Conservation (phyloP, 2,329 filamentous ascomycete genomes). For the Aphanoascus verrucosus region DNA sequence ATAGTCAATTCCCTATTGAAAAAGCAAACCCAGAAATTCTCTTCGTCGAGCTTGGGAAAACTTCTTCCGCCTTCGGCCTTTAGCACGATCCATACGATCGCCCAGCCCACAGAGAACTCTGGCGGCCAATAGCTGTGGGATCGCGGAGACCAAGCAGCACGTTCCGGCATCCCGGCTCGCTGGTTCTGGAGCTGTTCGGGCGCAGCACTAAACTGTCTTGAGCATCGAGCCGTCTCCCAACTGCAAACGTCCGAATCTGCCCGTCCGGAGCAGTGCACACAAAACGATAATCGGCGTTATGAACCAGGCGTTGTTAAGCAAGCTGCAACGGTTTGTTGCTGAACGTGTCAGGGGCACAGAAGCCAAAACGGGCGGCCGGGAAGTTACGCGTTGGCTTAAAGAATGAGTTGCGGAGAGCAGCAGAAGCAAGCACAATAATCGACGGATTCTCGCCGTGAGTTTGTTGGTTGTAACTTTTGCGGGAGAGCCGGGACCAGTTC, state of each 20-base stretch:
- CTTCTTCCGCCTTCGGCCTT: background rate
- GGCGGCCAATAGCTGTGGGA: background rate
- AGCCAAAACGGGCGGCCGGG: too few relatives aligned
- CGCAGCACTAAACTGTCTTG: slow-evolving; percentile 7
- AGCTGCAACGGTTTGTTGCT: background rate
- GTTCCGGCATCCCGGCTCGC: slow-evolving; percentile 10
- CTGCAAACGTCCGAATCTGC: background rate
- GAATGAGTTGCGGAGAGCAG: too few relatives aligned
- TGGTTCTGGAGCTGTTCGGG: slow-evolving; percentile 9
- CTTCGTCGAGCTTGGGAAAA: background rate
- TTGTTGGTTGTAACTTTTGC: background rate
- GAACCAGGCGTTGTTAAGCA: too few relatives aligned
- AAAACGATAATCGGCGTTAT: background rate
- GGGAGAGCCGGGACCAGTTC: background rate
- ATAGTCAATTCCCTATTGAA: background rate
- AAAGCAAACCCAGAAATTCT: background rate
- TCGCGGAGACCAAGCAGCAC: slow-evolving; percentile 5
- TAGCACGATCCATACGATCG: background rate
- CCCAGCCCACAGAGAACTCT: background rate
- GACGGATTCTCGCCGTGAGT: background rate
- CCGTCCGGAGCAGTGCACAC: background rate
- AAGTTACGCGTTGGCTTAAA: too few relatives aligned
- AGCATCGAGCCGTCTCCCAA: background rate
- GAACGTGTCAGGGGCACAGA: background rate
- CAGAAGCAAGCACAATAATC: too few relatives aligned